phyloP scores from a whole-genome alignment of 768 basidiomycete species.

The Tulasnella sp. region DNA sequence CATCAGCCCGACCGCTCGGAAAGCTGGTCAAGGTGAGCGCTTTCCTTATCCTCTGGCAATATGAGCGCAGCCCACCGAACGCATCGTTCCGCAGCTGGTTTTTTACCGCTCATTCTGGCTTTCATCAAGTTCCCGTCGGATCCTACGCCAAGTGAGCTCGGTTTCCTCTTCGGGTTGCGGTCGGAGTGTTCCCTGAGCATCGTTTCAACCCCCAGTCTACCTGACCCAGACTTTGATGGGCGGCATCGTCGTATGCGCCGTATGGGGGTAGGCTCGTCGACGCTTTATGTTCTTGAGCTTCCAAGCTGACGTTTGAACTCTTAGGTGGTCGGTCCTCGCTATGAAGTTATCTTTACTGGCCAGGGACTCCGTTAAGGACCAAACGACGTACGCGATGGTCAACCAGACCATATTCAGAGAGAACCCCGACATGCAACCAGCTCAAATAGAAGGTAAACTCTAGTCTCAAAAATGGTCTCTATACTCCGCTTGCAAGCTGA shows the following conservation, averaged over 20 bases:
- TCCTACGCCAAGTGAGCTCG: neutral
- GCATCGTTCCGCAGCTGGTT: neutral
- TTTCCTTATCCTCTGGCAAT: neutral
- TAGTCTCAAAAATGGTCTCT: too few relatives aligned
- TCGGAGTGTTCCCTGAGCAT: neutral
- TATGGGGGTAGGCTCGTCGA: neutral
- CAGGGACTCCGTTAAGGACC: neutral
- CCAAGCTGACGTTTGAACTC: neutral
- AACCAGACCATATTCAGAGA: neutral
- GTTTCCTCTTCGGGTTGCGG: neutral
- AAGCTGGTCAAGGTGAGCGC: neutral
- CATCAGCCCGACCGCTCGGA: neutral
- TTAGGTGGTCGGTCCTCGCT: constrained; percentile 6
- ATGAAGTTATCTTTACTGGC: neutral
- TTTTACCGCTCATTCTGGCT: constrained; percentile 5
- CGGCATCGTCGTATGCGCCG: neutral
- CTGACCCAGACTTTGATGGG: neutral
- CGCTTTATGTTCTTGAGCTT: neutral
- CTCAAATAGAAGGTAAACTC: constrained; percentile 7
- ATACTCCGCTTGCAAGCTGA: neutral
- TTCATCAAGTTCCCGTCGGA: constrained; percentile 13
- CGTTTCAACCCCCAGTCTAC: neutral
- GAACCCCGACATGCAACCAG: constrained; percentile 1
- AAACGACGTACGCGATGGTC: neutral
- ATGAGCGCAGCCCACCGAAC: neutral